Evolutionary conservation across 345 rosid genomes (phyloP), one percentile per base, ranked within the genome.

Genomic region (Carallia pectinifolia): DNA sequence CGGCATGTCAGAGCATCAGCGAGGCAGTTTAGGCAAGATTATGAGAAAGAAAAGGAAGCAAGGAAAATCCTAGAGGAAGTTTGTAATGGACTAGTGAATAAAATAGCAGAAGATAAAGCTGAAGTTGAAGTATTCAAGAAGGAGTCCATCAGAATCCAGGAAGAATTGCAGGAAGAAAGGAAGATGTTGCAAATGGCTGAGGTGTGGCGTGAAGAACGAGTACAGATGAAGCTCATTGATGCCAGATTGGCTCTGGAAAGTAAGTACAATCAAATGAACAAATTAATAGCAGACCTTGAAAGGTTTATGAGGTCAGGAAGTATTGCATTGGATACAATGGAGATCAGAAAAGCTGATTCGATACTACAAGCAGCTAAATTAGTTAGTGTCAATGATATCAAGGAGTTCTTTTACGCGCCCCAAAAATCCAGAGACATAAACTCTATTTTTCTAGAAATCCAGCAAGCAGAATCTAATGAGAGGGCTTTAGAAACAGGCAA

Each of bases 141-240:
- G 30, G 81, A 75, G 54, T 36, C 73, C 7, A 23, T 61, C 64
- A 62, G 44, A 56, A 56, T 79, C 19, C 44, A 54, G 52, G 73
- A 71, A 47, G 80, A 82, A 69, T 40, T 82, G 33, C 83, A 82
- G 38, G 79, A 84, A 37, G 88, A 82, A 64, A 76, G 84, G 77
- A 76, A 68, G 31, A 82, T 82, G 86, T 55, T 82, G 64, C 80
- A 76, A 74, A 61, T 80, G 65, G 83, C 86, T n/a, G 81, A 80
- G 80, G 69, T 66, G 15, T 85, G 81, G 88, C 82, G 80, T 0
- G 86, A 85, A 74, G 88, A 80, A 67, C 76, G 84, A 44, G 83
- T 80, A 30, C 84, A 78, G 16, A 82, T 80, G 86, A 73, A 66
- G 61, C 53, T 73, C 18, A 38, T 59, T 36, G 76, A 73, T 65